A percentile compares a stretch with the other conserved stretches of the same genome.
These are phyloP conservation scores for Verbena officinalis DNA, from an alignment of 257 asterid genomes.

Conservation along the genomic window DNA sequence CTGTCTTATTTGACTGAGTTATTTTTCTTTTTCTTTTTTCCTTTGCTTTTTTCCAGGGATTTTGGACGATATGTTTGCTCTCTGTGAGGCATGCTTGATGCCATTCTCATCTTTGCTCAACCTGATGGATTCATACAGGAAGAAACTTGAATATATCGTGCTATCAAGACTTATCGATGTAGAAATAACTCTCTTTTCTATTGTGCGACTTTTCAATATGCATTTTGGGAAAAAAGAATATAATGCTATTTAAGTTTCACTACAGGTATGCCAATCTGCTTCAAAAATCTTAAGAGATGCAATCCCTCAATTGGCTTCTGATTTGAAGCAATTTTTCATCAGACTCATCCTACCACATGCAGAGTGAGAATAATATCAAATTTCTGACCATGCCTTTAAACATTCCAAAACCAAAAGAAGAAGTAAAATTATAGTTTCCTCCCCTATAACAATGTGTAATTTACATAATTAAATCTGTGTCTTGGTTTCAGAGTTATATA, in stretches of 20 bases:
- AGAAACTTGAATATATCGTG: constrained; percentile 42
- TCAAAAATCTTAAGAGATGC: constrained; percentile 40
- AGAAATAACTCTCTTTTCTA: neutral
- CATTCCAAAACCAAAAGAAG: neutral
- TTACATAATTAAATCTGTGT: too few species aligned
- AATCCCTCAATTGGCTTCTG: constrained; percentile 38
- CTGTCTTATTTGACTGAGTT: too few species aligned
- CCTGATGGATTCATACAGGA: constrained; percentile 40
- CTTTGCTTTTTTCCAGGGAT: constrained; percentile 39
- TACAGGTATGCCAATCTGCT: constrained; percentile 34
- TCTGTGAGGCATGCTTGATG: constrained; percentile 42
- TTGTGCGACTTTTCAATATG: neutral
- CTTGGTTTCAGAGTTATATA: too few species aligned
- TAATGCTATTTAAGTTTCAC: neutral
- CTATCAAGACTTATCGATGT: constrained; percentile 44
- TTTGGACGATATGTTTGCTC: constrained; percentile 47
- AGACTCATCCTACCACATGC: constrained; percentile 39
- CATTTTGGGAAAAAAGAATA: neutral
- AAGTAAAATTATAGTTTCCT: too few species aligned
- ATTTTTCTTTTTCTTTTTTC: too few species aligned
- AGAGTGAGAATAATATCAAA: constrained; percentile 31
- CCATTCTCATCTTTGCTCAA: constrained; percentile 45
- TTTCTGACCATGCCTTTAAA: neutral
- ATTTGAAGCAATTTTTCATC: constrained; percentile 37
- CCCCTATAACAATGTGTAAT: too few species aligned